Evolutionary conservation across 139 green algal species (phyloP).

Genomic region (Micractinium conductrix): DNA sequence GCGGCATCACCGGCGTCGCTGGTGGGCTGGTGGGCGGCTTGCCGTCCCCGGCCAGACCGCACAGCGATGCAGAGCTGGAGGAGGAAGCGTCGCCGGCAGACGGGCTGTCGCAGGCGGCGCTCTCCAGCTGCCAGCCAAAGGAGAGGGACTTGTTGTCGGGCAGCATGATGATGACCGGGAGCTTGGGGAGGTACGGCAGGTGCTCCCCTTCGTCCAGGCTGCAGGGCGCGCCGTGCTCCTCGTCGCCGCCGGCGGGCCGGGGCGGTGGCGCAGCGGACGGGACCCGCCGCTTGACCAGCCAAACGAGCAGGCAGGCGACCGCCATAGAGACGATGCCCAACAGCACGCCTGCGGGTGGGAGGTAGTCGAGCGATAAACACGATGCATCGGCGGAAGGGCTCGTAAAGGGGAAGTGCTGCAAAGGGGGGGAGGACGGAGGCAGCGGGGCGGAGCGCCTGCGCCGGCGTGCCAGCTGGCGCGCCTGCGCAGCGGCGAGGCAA

Average conservation of each 20-base stretch:
- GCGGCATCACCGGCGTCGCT: neutral
- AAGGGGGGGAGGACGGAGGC: neutral
- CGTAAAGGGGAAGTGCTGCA: neutral
- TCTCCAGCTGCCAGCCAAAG: conserved; percentile 8
- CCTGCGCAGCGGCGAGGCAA: neutral
- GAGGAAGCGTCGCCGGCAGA: neutral
- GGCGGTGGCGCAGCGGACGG: too few species aligned
- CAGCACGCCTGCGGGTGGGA: neutral
- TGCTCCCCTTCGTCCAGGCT: neutral
- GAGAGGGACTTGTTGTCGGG: neutral
- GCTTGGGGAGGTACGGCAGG: neutral
- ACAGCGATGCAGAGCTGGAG: neutral
- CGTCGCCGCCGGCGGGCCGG: too few species aligned
- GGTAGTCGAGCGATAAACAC: neutral
- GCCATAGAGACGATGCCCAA: neutral
- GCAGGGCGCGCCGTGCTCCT: neutral
- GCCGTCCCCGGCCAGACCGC: neutral
- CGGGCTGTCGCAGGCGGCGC: neutral
- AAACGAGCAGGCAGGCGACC: neutral
- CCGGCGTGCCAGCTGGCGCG: neutral
- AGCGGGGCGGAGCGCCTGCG: neutral
- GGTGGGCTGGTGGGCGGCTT: neutral
- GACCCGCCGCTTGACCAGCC: neutral
- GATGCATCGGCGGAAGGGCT: neutral
- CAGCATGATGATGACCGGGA: neutral